Evolutionary conservation across 768 basidiomycete species (phyloP), one percentile per base, ranked within the genome.

Genomic region (Mycena rosella): DNA sequence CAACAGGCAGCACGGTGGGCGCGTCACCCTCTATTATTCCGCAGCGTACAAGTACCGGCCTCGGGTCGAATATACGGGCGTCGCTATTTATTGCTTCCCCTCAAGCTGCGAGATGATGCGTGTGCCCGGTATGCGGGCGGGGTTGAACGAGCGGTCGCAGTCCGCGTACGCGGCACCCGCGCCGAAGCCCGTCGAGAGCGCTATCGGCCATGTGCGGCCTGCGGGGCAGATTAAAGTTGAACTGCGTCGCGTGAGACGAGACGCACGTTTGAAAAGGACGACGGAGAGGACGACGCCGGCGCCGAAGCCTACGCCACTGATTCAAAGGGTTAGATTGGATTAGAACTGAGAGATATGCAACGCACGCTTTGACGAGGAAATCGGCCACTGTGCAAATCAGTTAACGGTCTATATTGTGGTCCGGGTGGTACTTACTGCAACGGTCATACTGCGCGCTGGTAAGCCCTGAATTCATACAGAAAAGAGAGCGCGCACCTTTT

Each of bases 191-290:
- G 93, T 93, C 18, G 91, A 84, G 62, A 96, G 87, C 32, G 93
- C 89, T 71, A 97, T 90, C 49, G 95, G 95, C 94, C 95, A 97
- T 76, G 92, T 92, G 65, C 96, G 93, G 84, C 95, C 95, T 96
- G 76, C 45, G 34, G 34, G 34, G 34, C 47, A 62, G 51, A 52
- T 26, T 59, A 36, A 52, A 60, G 71, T 67, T 55, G 69, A 57
- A 49, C 40, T 24, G 58, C 38, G 17, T 52, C 42, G 45, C 22
- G 67, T 30, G 45, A 24, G 55, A 60, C 55, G 55, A 32, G 52
- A 91, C 95, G 78, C 75, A 97, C 96, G 89, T 79, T 89, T 90
- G 89, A 97, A 96, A 79, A 96, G 85, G 72, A 97, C 88, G 70
- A 96, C 96, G 42, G 94, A 96, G 45, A 91, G 89, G 66, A 96